Evolutionary conservation across 2,329 filamentous ascomycete genomes (phyloP).

Genomic region (Knoxdaviesia proteae): DNA sequence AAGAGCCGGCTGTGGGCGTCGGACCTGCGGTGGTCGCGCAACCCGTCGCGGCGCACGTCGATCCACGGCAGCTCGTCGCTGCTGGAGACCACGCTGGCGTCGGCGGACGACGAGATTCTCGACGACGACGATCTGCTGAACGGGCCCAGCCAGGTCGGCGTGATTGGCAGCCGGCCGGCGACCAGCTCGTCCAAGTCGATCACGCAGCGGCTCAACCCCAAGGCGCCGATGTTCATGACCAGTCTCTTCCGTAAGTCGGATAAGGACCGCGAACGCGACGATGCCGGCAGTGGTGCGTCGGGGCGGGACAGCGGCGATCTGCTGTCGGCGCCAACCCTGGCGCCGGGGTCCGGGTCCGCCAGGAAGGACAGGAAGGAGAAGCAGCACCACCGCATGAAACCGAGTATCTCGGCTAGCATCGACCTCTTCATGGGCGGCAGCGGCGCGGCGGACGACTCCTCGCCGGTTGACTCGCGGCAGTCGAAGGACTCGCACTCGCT

Average conservation of each 20-base stretch:
- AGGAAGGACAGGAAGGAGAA: slow-evolving; percentile 14
- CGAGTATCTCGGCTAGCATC: too few species aligned
- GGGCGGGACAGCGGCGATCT: slow-evolving; percentile 10
- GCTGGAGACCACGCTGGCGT: slow-evolving; percentile 35
- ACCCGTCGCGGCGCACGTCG: slow-evolving; percentile 62
- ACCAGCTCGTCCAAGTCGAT: slow-evolving; percentile 21
- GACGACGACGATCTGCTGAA: slow-evolving; percentile 33
- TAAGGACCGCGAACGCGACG: slow-evolving; percentile 11
- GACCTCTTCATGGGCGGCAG: too few species aligned
- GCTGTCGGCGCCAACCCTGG: too few species aligned
- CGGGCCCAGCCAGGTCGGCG: slow-evolving; percentile 36
- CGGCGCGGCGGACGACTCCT: slow-evolving; percentile 7
- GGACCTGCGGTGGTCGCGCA: slow-evolving; percentile 36
- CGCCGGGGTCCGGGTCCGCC: too few species aligned
- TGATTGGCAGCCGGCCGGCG: slow-evolving; percentile 61
- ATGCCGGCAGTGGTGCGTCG: slow-evolving; percentile 10
- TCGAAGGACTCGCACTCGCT: slow-evolving; percentile 36
- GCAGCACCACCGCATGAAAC: slow-evolving; percentile 6
- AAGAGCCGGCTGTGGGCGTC: slow-evolving; percentile 47
- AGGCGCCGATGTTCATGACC: slow-evolving; percentile 71
- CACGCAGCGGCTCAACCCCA: slow-evolving; percentile 57
- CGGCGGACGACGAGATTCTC: slow-evolving; percentile 43
- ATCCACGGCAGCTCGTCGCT: slow-evolving; percentile 53
- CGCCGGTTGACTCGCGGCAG: slow-evolving; percentile 28
- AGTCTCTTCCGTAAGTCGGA: slow-evolving; percentile 34